phyloP scores from a whole-genome alignment of 179 eudicot species.

The Actinidia chinensis region DNA sequence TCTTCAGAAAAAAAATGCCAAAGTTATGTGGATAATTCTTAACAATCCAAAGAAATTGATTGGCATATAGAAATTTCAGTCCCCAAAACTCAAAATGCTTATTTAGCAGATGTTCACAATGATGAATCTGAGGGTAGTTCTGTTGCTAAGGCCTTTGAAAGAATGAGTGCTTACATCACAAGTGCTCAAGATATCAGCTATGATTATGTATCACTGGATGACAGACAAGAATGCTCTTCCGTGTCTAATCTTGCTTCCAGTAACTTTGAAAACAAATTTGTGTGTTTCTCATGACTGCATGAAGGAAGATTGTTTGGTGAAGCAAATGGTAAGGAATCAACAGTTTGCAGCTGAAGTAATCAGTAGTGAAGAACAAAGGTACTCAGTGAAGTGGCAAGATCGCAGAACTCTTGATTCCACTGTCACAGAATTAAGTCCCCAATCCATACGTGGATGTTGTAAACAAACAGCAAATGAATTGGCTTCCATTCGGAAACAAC shows the following conservation, averaged over 20 bases:
- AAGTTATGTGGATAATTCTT: conserved; percentile 34
- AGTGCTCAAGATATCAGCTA: conserved; percentile 46
- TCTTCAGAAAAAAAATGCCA: conserved; percentile 44
- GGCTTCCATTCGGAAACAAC: conserved; percentile 53
- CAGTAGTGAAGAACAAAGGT: conserved; percentile 39
- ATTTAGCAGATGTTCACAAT: conserved; percentile 33
- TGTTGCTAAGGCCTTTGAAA: conserved; percentile 52
- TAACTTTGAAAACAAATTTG: conserved; percentile 44
- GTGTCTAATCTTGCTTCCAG: conserved; percentile 52
- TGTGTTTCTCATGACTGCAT: conserved; percentile 34
- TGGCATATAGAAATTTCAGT: conserved; percentile 70
- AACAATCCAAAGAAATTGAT: conserved; percentile 43
- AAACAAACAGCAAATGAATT: conserved; percentile 55
- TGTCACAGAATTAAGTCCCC: conserved; percentile 55
- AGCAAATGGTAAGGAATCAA: conserved; percentile 31
- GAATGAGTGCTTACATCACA: conserved; percentile 41
- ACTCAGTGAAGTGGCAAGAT: conserved; percentile 41
- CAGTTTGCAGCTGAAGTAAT: conserved; percentile 39
- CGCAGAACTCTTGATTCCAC: conserved; percentile 74
- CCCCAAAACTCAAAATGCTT: conserved; percentile 43
- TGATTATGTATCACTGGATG: conserved; percentile 61
- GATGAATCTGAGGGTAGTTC: conserved; percentile 71
- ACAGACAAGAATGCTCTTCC: conserved; percentile 68
- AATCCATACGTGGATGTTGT: conserved; percentile 40
- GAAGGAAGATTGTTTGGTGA: conserved; percentile 39